Evolutionary conservation across 83 land plant genomes (phyloP).

Genomic region (Thuja plicata): DNA sequence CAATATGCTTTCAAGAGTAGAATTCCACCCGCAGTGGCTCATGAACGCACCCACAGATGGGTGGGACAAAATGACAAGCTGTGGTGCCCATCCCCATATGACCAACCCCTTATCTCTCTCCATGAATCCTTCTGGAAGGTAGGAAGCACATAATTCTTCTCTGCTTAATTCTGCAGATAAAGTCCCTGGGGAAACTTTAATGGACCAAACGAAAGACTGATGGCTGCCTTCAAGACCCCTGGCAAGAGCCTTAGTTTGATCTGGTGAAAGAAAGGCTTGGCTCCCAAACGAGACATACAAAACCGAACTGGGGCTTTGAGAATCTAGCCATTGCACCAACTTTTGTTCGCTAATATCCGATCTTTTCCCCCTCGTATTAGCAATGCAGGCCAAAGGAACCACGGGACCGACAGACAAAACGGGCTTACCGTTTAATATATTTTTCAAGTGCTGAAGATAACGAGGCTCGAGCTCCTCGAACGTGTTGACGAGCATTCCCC

Average conservation of each 20-base stretch:
- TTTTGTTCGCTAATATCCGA: too few relatives aligned
- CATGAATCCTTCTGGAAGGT: slow-evolving; percentile 8
- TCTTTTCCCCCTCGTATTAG: too few relatives aligned
- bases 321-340: too few relatives aligned
- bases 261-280: too few relatives aligned
- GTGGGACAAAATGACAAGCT: slow-evolving; percentile 4
- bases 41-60: slow-evolving; percentile 9
- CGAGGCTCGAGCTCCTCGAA: neutral
- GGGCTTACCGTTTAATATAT: neutral
- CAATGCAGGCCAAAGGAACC: too few relatives aligned
- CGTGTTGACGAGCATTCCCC: neutral
- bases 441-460: neutral
- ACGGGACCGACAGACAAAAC: neutral
- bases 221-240: too few relatives aligned
- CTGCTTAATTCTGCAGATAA: too few relatives aligned
- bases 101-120: neutral
- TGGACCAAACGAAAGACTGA: neutral
- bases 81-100: neutral
- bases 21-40: slow-evolving; percentile 20
- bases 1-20: neutral
- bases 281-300: too few relatives aligned
- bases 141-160: neutral
- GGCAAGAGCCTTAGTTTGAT: too few relatives aligned
- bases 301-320: too few relatives aligned
- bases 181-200: neutral